Conservation (phyloP, 345 rosid genomes). For the Moricandia arvensis region DNA sequence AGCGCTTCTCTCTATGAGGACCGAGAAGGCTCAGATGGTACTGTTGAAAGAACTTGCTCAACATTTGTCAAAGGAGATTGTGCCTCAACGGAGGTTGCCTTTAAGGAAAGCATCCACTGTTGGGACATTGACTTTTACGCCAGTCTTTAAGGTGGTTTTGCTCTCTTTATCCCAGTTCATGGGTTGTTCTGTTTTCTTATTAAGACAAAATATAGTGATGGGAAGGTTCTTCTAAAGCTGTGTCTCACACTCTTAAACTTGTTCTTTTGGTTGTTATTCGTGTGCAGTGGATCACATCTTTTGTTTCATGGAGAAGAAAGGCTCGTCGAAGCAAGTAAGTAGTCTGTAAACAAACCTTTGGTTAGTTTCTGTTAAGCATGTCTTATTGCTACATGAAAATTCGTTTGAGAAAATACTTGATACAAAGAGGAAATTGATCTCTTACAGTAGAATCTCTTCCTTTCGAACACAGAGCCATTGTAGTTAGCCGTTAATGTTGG, state of each 20-base stretch:
- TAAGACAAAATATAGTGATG: not conserved
- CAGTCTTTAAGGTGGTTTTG: constrained; percentile 72
- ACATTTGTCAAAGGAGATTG: constrained; percentile 71
- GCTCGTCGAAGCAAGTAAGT: constrained; percentile 91
- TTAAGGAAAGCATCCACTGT: constrained; percentile 47
- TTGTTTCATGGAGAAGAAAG: constrained; percentile 80
- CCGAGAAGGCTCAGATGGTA: constrained; percentile 81
- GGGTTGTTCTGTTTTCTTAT: not conserved
- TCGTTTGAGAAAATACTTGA: not conserved
- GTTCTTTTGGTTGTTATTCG: not conserved
- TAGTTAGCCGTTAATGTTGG: not conserved
- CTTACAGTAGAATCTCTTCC: too few species aligned
- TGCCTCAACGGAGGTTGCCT: constrained; percentile 56
- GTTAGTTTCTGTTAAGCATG: not conserved
- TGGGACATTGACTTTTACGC: constrained; percentile 48
- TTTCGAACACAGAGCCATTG: too few species aligned
- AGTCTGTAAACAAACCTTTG: not conserved
- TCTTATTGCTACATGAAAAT: not conserved
- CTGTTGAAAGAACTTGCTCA: constrained; percentile 95
- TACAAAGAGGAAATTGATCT: too few species aligned
- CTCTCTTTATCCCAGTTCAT: constrained; percentile 13
- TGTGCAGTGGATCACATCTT: constrained; percentile 74
- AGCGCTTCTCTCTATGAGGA: constrained; percentile 84
- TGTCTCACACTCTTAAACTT: not conserved
- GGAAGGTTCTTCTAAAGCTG: not conserved